phyloP scores from a whole-genome alignment of 2,329 filamentous ascomycete species.

The Neobulgaria alba region DNA sequence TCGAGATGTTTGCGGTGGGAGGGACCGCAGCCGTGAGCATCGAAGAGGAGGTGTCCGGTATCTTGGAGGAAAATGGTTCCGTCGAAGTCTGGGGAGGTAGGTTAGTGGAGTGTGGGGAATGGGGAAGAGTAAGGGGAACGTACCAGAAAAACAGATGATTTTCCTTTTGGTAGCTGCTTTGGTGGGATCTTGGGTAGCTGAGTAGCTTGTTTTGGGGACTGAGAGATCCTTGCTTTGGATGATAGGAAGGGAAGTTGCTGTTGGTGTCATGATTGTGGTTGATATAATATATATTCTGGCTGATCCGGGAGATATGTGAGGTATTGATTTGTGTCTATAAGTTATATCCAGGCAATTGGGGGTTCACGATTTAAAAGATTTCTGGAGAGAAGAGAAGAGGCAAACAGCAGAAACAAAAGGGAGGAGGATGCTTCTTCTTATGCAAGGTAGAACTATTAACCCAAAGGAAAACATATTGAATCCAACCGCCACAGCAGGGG shows the following conservation, averaged over 20 bases:
- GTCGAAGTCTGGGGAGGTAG: slow-evolving; percentile 48
- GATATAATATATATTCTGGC: background rate
- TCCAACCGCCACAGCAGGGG: no score
- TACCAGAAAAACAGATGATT: slow-evolving; percentile 51
- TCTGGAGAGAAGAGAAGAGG: no score
- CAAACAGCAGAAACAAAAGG: no score
- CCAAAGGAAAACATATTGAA: no score
- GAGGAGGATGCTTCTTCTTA: no score
- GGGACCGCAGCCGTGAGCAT: slow-evolving; percentile 53
- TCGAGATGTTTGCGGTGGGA: slow-evolving; percentile 48
- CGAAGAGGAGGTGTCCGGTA: slow-evolving; percentile 61
- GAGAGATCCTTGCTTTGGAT: slow-evolving; percentile 25
- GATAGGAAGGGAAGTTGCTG: slow-evolving; percentile 30
- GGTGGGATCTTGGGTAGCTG: slow-evolving; percentile 18
- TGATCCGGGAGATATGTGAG: background rate
- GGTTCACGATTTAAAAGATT: no score
- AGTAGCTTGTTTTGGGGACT: slow-evolving; percentile 21
- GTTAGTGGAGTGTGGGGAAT: slow-evolving; percentile 5
- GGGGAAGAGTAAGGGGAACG: slow-evolving; percentile 8
- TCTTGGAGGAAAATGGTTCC: slow-evolving; percentile 67
- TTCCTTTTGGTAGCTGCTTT: slow-evolving; percentile 40
- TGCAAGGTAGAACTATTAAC: no score
- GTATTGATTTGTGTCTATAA: background rate
- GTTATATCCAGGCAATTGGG: no score
- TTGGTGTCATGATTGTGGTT: slow-evolving; percentile 30